phyloP scores from a whole-genome alignment of 1,284 basidiomycete genomes.

The Leccinum pachyderme region DNA sequence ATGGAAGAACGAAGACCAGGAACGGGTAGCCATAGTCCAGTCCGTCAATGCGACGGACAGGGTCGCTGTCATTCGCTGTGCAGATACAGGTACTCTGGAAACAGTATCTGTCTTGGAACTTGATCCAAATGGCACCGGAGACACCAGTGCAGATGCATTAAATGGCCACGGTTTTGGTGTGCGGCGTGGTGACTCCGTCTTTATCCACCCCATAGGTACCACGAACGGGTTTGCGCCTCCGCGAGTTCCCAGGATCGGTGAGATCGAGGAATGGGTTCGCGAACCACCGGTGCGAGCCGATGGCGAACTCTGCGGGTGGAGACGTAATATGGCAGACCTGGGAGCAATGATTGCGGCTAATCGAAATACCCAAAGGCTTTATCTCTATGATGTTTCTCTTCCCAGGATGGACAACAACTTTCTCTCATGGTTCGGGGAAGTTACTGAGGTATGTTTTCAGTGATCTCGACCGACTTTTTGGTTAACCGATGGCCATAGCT shows the following conservation, averaged over 20 bases:
- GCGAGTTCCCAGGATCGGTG: slow-evolving; percentile 73
- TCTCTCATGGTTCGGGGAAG: slow-evolving; percentile 75
- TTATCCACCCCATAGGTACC: slow-evolving; percentile 64
- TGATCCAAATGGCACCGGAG: slow-evolving; percentile 73
- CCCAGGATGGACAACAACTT: slow-evolving; percentile 43
- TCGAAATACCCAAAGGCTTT: slow-evolving; percentile 38
- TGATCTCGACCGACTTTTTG: slow-evolving; percentile 1
- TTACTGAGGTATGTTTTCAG: slow-evolving; percentile 52
- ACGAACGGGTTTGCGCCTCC: slow-evolving; percentile 69
- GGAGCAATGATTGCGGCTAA: slow-evolving; percentile 58
- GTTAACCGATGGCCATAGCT: slow-evolving; percentile 43
- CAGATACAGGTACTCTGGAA: slow-evolving; percentile 54
- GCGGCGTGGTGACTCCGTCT: slow-evolving; percentile 79
- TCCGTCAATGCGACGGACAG: slow-evolving; percentile 71
- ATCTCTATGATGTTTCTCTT: slow-evolving; percentile 46
- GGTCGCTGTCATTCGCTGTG: slow-evolving; percentile 62
- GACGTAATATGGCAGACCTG: slow-evolving; percentile 63
- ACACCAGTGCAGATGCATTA: slow-evolving; percentile 42
- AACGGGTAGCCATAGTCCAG: slow-evolving; percentile 75
- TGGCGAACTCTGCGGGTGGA: slow-evolving; percentile 62
- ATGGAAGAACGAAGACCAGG: slow-evolving; percentile 77
- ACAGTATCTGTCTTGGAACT: slow-evolving; percentile 84
- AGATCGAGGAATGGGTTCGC: slow-evolving; percentile 75
- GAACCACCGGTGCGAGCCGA: slow-evolving; percentile 51
- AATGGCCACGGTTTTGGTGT: slow-evolving; percentile 57